Conservation (phyloP, 352 stramenopile species). For the Hyphochytrium catenoides region DNA sequence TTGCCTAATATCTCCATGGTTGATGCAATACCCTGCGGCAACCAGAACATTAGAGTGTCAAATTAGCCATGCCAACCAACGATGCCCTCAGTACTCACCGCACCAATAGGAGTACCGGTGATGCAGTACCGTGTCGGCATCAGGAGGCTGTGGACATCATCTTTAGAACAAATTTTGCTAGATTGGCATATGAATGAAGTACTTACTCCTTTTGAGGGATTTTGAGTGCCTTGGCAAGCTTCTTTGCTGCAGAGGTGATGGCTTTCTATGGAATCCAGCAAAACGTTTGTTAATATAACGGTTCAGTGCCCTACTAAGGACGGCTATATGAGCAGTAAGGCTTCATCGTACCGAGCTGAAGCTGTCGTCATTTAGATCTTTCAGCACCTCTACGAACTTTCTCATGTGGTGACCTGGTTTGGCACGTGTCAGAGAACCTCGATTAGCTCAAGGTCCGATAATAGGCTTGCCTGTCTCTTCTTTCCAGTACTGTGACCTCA, state of each 20-base stretch:
- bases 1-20: constrained; percentile 48
- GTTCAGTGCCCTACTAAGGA: constrained; percentile 1
- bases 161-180: neutral
- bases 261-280: constrained; percentile 18
- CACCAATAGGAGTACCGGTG: constrained; percentile 55
- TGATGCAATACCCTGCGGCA: constrained; percentile 42
- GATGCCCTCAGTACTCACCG: too few relatives aligned
- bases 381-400: constrained; percentile 24
- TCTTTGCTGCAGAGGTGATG: constrained; percentile 48
- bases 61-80: too few relatives aligned
- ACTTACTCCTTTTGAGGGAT: constrained; percentile 49
- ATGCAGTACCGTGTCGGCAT: constrained; percentile 63
- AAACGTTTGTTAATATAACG: neutral
- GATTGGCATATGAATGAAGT: neutral
- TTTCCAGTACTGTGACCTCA: constrained; percentile 46
- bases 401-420: constrained; percentile 11
- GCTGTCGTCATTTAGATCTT: constrained; percentile 24
- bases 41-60: too few relatives aligned
- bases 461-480: constrained; percentile 16
- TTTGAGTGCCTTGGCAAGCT: constrained; percentile 36
- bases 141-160: constrained; percentile 22
- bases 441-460: neutral
- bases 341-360: constrained; percentile 23
- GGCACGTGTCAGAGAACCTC: neutral
- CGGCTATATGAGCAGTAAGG: neutral